Evolutionary conservation across 306 rosid genomes (phyloP).

Genomic region (cucumber (Cucumis sativus)): DNA sequence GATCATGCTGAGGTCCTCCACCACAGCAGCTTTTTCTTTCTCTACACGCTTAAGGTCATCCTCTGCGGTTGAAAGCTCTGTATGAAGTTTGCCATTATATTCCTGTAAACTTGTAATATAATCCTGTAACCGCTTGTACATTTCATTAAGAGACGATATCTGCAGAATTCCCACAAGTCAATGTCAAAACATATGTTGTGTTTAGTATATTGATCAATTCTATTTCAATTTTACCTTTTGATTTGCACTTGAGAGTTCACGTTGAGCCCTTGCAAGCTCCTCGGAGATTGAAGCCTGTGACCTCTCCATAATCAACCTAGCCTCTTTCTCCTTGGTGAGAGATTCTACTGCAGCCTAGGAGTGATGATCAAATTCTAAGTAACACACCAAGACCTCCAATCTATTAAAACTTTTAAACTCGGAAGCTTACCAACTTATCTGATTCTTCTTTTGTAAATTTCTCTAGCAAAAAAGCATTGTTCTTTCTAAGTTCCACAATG

Average conservation of each 20-base stretch:
- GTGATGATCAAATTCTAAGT: constrained; percentile 5
- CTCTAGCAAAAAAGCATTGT: constrained; percentile 55
- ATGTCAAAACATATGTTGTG: background rate
- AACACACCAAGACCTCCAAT: background rate
- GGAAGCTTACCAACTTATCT: constrained; percentile 56
- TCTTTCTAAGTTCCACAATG: constrained; percentile 62
- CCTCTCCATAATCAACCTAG: constrained; percentile 67
- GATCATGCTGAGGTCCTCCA: constrained; percentile 60
- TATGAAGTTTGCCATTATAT: constrained; percentile 87
- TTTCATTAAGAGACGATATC: constrained; percentile 84
- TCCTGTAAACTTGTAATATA: constrained; percentile 90
- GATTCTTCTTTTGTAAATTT: constrained; percentile 70
- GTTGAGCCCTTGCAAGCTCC: constrained; percentile 74
- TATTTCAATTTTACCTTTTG: constrained; percentile 52
- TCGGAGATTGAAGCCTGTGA: constrained; percentile 49
- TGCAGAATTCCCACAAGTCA: constrained; percentile 24
- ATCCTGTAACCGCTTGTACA: constrained; percentile 89
- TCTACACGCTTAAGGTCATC: constrained; percentile 77
- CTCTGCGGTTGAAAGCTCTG: constrained; percentile 81
- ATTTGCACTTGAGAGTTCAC: constrained; percentile 77
- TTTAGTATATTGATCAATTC: background rate
- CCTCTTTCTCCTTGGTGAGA: constrained; percentile 63
- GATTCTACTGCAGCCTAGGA: constrained; percentile 66
- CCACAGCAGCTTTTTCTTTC: constrained; percentile 69
- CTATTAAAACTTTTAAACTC: background rate